Percentiles rank a stretch among this genome's conserved stretches.
phyloP scores from a whole-genome alignment of 140 eudicot species.

The Ambrosia hybrid region DNA sequence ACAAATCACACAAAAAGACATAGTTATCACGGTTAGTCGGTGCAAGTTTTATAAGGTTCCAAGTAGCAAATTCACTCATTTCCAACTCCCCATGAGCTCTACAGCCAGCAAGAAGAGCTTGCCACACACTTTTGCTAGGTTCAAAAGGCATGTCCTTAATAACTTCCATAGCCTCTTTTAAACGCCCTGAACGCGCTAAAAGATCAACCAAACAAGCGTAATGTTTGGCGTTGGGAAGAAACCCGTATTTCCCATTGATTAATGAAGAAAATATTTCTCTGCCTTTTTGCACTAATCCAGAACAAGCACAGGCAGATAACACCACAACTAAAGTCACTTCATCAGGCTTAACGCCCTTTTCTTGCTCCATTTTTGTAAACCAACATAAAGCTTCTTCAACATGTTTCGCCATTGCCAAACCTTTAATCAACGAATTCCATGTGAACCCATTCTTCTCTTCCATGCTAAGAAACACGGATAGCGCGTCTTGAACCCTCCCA shows the following conservation, averaged over 20 bases:
- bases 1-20: slow-evolving; percentile 46
- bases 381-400: slow-evolving; percentile 47
- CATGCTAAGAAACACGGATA: slow-evolving; percentile 47
- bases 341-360: slow-evolving; percentile 49
- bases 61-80: slow-evolving; percentile 51
- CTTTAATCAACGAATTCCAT: slow-evolving; percentile 56
- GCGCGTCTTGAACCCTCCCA: slow-evolving; percentile 44
- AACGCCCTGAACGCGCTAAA: slow-evolving; percentile 47
- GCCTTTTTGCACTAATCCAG: slow-evolving; percentile 44
- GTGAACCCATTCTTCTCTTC: slow-evolving; percentile 50
- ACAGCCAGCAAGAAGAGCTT: slow-evolving; percentile 56
- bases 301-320: slow-evolving; percentile 58
- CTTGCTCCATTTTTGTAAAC: slow-evolving; percentile 47
- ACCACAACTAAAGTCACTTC: slow-evolving; percentile 49
- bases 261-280: slow-evolving; percentile 38
- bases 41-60: slow-evolving; percentile 55
- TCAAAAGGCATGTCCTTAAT: slow-evolving; percentile 48
- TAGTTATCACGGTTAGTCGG: slow-evolving; percentile 44
- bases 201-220: slow-evolving; percentile 61
- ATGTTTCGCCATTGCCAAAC: slow-evolving; percentile 43
- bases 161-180: slow-evolving; percentile 48
- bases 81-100: slow-evolving; percentile 45
- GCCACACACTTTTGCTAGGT: slow-evolving; percentile 52
- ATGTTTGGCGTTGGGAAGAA: slow-evolving; percentile 46
- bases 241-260: slow-evolving; percentile 37